Conservation (phyloP, 1,284 basidiomycete genomes). For the Trichosporon inkin region DNA sequence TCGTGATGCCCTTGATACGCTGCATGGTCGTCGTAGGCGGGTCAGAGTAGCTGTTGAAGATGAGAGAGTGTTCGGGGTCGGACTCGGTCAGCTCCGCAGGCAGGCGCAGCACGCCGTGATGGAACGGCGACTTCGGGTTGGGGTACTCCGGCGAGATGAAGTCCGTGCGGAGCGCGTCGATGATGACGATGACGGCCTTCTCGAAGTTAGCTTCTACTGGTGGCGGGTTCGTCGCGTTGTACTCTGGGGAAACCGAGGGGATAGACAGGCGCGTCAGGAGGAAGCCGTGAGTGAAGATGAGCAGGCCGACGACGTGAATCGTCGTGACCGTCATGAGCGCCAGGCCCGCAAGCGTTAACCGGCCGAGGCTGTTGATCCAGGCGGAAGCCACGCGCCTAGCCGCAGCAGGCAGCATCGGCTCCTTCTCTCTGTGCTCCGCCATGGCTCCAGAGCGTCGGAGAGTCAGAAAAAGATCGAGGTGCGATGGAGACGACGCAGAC, state of each 20-base stretch:
- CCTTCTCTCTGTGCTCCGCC: conserved; percentile 8
- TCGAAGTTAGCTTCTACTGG: conserved; percentile 63
- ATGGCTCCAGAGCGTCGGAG: not conserved
- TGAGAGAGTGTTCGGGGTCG: conserved; percentile 67
- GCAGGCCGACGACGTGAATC: conserved; percentile 53
- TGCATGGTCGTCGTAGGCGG: conserved; percentile 95
- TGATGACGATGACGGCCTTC: conserved; percentile 76
- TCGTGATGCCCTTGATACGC: conserved; percentile 90
- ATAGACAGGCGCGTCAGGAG: conserved; percentile 77
- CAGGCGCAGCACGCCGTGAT: conserved; percentile 77
- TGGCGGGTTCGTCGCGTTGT: conserved; percentile 48
- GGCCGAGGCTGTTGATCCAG: conserved; percentile 34
- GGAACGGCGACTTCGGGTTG: conserved; percentile 63
- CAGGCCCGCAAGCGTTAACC: conserved; percentile 48
- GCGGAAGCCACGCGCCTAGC: conserved; percentile 19
- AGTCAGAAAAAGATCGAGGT: not conserved
- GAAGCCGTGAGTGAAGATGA: conserved; percentile 81
- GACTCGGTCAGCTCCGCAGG: conserved; percentile 65
- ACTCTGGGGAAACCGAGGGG: conserved; percentile 54
- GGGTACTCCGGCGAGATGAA: conserved; percentile 68
- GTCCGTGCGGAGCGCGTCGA: conserved; percentile 92
- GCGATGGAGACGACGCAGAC: not conserved
- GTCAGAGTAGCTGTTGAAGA: conserved; percentile 86
- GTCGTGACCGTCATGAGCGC: conserved; percentile 59
- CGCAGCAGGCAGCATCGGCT: conserved; percentile 11